phyloP scores from a whole-genome alignment of 139 green algal genomes.

The Tetradesmus lagerheimii region DNA sequence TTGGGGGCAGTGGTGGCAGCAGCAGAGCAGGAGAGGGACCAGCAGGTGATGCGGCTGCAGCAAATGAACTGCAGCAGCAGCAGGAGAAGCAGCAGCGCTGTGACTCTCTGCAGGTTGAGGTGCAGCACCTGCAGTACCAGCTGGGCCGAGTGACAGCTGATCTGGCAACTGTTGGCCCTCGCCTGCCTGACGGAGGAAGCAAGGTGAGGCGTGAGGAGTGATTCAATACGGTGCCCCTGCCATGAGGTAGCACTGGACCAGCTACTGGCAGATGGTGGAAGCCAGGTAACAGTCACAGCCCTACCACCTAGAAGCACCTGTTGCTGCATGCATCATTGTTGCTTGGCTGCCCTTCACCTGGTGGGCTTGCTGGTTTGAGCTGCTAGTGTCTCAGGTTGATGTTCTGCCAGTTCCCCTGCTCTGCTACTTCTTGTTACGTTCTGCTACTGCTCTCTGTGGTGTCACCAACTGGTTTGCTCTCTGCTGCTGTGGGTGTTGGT shows the following conservation, averaged over 20 bases:
- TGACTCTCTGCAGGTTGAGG: conserved; percentile 1
- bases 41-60: neutral
- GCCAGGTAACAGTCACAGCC: too few relatives aligned
- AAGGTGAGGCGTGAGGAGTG: conserved; percentile 57
- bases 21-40: neutral
- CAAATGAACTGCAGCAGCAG: conserved; percentile 15
- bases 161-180: neutral
- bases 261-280: too few relatives aligned
- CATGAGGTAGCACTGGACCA: too few relatives aligned
- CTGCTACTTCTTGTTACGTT: too few relatives aligned
- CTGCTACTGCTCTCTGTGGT: neutral
- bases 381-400: too few relatives aligned
- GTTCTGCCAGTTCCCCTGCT: too few relatives aligned
- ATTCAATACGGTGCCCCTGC: too few relatives aligned
- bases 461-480: neutral
- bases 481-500: neutral
- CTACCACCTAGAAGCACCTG: too few relatives aligned
- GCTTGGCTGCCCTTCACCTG: too few relatives aligned
- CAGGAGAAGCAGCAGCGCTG: neutral
- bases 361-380: too few relatives aligned
- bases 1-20: neutral
- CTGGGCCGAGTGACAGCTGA: conserved; percentile 15
- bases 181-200: conserved; percentile 58
- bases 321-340: too few relatives aligned
- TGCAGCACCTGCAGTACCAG: conserved; percentile 44